Conservation (phyloP, 805 yeast species). For the Yamadazyma philogaea region DNA sequence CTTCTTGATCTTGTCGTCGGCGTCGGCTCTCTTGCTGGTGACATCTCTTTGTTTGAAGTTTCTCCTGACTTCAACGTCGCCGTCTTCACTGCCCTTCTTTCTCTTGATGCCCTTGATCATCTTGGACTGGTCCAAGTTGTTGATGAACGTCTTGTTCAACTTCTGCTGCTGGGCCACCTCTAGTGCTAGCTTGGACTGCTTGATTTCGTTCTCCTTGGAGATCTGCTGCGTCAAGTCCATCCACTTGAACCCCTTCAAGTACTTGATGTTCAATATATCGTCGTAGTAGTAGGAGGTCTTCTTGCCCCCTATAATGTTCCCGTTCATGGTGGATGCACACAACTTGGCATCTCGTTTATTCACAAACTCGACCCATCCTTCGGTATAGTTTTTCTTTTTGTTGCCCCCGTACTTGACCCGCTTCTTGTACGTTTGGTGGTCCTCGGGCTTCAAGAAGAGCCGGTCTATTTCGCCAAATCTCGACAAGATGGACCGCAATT, state of each 20-base stretch:
- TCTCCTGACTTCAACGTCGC: slow-evolving; percentile 45
- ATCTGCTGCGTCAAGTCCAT: slow-evolving; percentile 89
- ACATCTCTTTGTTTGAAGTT: slow-evolving; percentile 69
- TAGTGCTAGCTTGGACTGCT: slow-evolving; percentile 82
- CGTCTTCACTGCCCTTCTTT: slow-evolving; percentile 20
- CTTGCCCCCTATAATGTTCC: slow-evolving; percentile 86
- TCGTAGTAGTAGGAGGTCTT: slow-evolving; percentile 90
- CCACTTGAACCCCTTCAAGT: slow-evolving; percentile 93
- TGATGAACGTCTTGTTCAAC: slow-evolving; percentile 77
- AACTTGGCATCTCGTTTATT: slow-evolving; percentile 84
- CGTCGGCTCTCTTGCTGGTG: slow-evolving; percentile 64
- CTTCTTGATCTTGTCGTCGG: slow-evolving; percentile 45
- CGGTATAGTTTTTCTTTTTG: slow-evolving; percentile 80
- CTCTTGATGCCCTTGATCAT: slow-evolving; percentile 67
- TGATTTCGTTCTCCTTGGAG: slow-evolving; percentile 81
- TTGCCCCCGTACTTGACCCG: slow-evolving; percentile 89
- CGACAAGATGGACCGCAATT: slow-evolving; percentile 73
- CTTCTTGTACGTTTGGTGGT: slow-evolving; percentile 55
- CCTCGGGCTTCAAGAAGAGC: slow-evolving; percentile 84
- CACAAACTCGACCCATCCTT: slow-evolving; percentile 95
- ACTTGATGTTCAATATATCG: slow-evolving; percentile 88
- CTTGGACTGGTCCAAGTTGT: slow-evolving; percentile 82
- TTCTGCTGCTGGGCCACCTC: slow-evolving; percentile 88
- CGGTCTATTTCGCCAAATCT: slow-evolving; percentile 89
- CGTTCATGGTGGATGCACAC: slow-evolving; percentile 83